Evolutionary conservation across 345 rosid genomes (phyloP), one percentile per base, ranked within the genome.

Genomic region (Streptanthus diversifolius): DNA sequence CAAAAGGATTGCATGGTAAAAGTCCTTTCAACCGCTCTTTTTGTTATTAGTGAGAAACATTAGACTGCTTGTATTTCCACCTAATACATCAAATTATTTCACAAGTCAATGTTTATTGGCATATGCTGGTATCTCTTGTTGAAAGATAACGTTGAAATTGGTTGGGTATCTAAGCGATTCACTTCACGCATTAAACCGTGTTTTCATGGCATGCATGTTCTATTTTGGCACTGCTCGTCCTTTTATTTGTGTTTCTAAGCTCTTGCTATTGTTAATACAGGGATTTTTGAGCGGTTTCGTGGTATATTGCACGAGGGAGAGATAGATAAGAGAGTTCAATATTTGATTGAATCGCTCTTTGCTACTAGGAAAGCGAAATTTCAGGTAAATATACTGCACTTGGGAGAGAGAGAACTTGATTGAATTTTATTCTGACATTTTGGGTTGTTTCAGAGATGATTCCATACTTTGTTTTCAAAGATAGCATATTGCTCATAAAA

Each of bases 301-400:
- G 97, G 96, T 40, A 91, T 93, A 60, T 88, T 95, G 68, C 97
- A 89, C 73, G 99, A 95, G 81, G 99, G 97, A 79, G 96, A 95
- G 82, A 95, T 91, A 17, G 96, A 91, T 73, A 91, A 90, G 79
- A 82, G 98, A 15, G 99, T 95, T 58, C 98, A 91, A 49, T 95
- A 83, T 77, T 72, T 95, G 81, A 91, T 91, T 55, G 98, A 95
- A 85, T 90, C 92, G 30, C 83, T 91, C 36, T 90, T 87, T 84
- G 96, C 98, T 30, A 64, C 80, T 35, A 84, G 98, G 77, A 86
- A 87, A 75, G 98, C 95, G n/a, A 91, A 90, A 41, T 95, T 95
- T 82, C 96, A 91, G 93, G 98, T 86, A 63, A 66, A 11, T 45
- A 18, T 60, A 39, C 15, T 27, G 0, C n/a, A 5, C 21, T 1